Evolutionary conservation across 768 basidiomycete genomes (phyloP), one percentile per base, ranked within the genome.

Genomic region (Leucosporidium scottii): DNA sequence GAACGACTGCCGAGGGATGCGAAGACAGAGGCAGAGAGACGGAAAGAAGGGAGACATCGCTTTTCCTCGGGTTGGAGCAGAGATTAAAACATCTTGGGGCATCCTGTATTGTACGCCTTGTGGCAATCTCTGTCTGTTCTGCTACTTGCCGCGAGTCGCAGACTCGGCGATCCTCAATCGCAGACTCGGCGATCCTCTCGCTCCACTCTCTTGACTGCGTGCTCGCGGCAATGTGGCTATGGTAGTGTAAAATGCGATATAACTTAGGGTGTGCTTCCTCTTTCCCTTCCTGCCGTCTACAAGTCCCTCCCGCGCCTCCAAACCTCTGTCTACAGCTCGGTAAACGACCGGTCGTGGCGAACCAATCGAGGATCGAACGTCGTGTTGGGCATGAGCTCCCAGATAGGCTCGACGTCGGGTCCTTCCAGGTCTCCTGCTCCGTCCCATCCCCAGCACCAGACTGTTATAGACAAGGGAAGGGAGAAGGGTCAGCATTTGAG

Each of bases 381-480:
- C 44, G 59, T 60, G 68, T 74, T 74, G 54, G 74, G 74, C 65
- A 72, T 65, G 7, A 59, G 48, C 78, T 97, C 94, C 94, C 94
- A 99, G 62, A 99, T 89, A 9, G 94, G 94, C 74, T 98, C 94
- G 9, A 99, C 91, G 75, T 98, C 93, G 0, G 94, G 94, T 53
- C 93, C 94, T 71, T 97, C 94, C 28, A 99, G 84, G 76, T 99
- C 94, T 25, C 94, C 94, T 4, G 94, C 94, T 20, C 94, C 94
- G 75, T 99, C 94, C 94, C 94, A 99, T 25, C 94, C 94, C 94
- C 94, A 97, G 77, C 94, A 98, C 94, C 94, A 97, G 18, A 98
- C 94, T 96, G 75, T 49, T 50, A 58, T n/a, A 68, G 47, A 54
- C 21, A 27, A 48, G 56, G 39, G 50, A 31, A 58, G 30, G 8